Percentiles rank a stretch among this genome's conserved stretches.
Evolutionary conservation across 2,329 filamentous ascomycete species (phyloP).

Genomic region (Beauveria varroae): DNA sequence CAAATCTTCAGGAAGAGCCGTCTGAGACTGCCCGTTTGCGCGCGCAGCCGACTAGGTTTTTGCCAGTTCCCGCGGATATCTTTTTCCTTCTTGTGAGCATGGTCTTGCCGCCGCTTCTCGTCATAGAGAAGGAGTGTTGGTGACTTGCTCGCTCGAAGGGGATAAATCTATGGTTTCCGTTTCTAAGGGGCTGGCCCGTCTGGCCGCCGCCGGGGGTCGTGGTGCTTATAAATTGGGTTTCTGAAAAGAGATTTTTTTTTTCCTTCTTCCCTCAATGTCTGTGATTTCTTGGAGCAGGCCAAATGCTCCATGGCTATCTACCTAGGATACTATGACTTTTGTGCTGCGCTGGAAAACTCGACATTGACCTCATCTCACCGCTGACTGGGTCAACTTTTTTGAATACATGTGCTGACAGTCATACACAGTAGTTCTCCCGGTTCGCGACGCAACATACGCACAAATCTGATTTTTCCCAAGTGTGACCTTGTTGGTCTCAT

Average conservation of each 20-base stretch:
- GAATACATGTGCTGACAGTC: conserved; percentile 1
- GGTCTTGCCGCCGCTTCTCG: conserved; percentile 9
- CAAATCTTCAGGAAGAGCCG: conserved; percentile 38
- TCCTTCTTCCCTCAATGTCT: background rate
- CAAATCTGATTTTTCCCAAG: background rate
- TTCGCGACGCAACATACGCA: background rate
- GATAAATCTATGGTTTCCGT: conserved; percentile 1
- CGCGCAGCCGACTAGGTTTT: conserved; percentile 6
- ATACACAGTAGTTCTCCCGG: background rate
- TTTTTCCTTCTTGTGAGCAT: background rate
- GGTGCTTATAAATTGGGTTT: conserved; percentile 40
- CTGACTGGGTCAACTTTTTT: background rate
- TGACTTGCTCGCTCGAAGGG: background rate
- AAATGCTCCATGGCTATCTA: background rate
- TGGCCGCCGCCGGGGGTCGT: conserved; percentile 29
- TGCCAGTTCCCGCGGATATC: conserved; percentile 9
- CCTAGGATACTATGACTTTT: background rate
- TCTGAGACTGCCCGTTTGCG: conserved; percentile 29
- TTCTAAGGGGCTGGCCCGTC: conserved; percentile 19
- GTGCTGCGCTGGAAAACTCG: background rate
- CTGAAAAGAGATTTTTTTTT: conserved; percentile 27
- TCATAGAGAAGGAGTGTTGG: conserved; percentile 7
- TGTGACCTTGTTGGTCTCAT: background rate
- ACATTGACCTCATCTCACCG: background rate
- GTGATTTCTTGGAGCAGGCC: background rate